Conservation (phyloP, 2,329 filamentous ascomycete genomes). For the Fusarium pseudocircinatum region DNA sequence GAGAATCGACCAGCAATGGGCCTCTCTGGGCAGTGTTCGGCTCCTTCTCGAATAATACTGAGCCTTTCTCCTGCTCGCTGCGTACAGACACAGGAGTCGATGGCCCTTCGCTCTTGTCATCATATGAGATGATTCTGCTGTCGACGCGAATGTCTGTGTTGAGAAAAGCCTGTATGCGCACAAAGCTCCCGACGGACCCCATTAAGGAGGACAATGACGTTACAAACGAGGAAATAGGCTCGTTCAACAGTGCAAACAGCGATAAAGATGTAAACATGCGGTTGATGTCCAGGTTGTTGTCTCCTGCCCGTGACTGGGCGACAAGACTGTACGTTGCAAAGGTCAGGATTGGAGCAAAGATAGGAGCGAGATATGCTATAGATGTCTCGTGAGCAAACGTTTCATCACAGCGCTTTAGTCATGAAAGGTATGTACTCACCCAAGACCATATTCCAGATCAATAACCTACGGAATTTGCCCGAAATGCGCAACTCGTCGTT, state of each 20-base stretch:
- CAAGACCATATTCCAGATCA: conserved; percentile 35
- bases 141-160: conserved; percentile 12
- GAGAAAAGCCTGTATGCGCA: conserved; percentile 26
- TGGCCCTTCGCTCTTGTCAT: neutral
- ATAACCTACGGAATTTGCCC: conserved; percentile 19
- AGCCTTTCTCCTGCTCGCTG: neutral
- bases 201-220: conserved; percentile 21
- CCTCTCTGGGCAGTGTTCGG: neutral
- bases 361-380: conserved; percentile 27
- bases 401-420: neutral
- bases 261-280: conserved; percentile 33
- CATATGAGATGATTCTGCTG: neutral
- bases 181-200: conserved; percentile 29
- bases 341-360: conserved; percentile 26
- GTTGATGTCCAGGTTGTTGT: conserved; percentile 22
- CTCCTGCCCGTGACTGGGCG: conserved; percentile 5
- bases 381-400: neutral
- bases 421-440: conserved; percentile 2
- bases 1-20: too few relatives aligned
- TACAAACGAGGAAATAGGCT: conserved; percentile 26
- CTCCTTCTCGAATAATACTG: neutral
- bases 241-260: conserved; percentile 18
- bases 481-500: conserved; percentile 18
- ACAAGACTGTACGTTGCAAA: conserved; percentile 29
- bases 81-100: neutral